Base-by-base conservation (phyloP, 2,329 filamentous ascomycete species). In the Apiospora marii region DNA sequence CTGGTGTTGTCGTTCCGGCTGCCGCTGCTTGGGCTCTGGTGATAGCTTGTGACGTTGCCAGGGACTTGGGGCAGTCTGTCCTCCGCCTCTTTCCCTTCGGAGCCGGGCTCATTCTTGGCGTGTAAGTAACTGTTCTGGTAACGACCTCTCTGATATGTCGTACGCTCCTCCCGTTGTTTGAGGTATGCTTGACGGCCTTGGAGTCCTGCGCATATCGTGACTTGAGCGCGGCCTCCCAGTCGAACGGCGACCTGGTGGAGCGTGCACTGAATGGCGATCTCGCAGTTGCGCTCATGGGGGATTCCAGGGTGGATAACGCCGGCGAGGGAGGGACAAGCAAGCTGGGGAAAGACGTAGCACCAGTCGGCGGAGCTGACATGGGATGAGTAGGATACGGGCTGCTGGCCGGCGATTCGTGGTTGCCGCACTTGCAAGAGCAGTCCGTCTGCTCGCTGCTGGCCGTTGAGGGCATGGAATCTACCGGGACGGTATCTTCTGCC, bases 81-180 rank as follows among this genome's bases (percentile, higher is more conserved):
- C 94, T 97, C 85, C 95, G 92, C 85, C 95, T 91, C 89, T 98
- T 98, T 75, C 95, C 95, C 82, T 95, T 95, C 10, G 88, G 96
- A 49, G 95, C 94, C 34, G 95, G 94, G 76, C 95, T 93, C 85
- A 98, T 94, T 76, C 92, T 88, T 74, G 91, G 93, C 81, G 94
- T 97, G 83, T 97, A 98, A 53, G 94, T 98, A 73, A 98, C 94
- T 22, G 95, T 98, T 77, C 95, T 90, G n/a, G 95, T 98, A 70
- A 98, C 93, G 5, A 98, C 94, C 82, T 98, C 95, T 71, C 94
- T 88, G 73, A 98, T 94, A 79, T 92, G 88, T 73, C 92, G 89
- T 72, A 92, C 86, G 77, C 87, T 91, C 44, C 91, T 91, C 76
- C 87, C 88, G 19, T n/a, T 48, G 41, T 24, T 37, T 12, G 69